A percentile compares a stretch with the other conserved stretches of the same genome.
phyloP scores from a whole-genome alignment of 2,329 filamentous ascomycete genomes.

The Aspergillus udagawae region DNA sequence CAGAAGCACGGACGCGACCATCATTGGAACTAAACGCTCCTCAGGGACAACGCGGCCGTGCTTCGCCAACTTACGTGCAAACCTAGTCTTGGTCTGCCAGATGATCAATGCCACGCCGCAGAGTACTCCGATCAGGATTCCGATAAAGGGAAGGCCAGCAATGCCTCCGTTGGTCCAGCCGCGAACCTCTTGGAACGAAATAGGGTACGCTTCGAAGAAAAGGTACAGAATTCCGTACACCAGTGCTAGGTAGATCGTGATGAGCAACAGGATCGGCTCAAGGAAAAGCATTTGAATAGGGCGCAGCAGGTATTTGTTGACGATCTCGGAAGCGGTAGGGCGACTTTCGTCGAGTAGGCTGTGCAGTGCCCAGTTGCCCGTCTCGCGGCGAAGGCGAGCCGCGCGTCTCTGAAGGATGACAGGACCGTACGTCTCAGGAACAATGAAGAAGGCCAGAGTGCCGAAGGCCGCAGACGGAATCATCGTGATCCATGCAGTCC shows the following conservation, averaged over 20 bases:
- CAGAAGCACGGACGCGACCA: slow-evolving; percentile 40
- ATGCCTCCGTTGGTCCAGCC: slow-evolving; percentile 36
- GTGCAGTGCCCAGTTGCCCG: slow-evolving; percentile 44
- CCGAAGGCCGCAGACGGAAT: slow-evolving; percentile 46
- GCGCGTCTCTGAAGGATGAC: slow-evolving; percentile 49
- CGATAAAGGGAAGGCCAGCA: slow-evolving; percentile 36
- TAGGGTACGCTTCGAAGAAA: slow-evolving; percentile 41
- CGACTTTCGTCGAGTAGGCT: slow-evolving; percentile 43
- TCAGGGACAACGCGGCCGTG: slow-evolving; percentile 39
- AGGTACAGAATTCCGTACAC: slow-evolving; percentile 37
- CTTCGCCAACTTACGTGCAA: slow-evolving; percentile 30
- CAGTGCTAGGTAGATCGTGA: slow-evolving; percentile 44
- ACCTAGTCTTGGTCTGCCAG: slow-evolving; percentile 39
- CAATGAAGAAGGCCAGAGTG: slow-evolving; percentile 40
- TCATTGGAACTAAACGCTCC: slow-evolving; percentile 44
- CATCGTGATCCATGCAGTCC: slow-evolving; percentile 54
- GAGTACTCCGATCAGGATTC: slow-evolving; percentile 32
- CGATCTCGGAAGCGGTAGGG: slow-evolving; percentile 36
- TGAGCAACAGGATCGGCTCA: slow-evolving; percentile 47
- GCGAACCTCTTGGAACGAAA: slow-evolving; percentile 36
- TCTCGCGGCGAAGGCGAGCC: slow-evolving; percentile 44
- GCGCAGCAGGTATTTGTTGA: slow-evolving; percentile 43
- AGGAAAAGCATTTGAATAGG: slow-evolving; percentile 45
- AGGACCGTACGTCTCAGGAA: slow-evolving; percentile 50
- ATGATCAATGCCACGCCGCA: slow-evolving; percentile 35